Percentiles rank a stretch among this genome's conserved stretches.
Conservation (phyloP, 805 yeast genomes). For the Naumovozyma baii region DNA sequence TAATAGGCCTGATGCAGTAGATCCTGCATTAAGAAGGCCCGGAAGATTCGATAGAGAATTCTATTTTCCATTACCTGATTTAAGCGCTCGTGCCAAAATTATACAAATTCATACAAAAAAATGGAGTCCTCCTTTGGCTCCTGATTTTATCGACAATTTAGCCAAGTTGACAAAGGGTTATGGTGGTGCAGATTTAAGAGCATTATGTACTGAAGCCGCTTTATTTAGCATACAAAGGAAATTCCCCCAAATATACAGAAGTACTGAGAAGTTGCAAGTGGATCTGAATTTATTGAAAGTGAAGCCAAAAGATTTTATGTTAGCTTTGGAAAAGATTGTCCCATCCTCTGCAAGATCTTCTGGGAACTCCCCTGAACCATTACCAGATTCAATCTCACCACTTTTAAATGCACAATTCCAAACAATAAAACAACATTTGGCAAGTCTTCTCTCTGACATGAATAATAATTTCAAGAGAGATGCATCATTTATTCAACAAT, state of each 20-base stretch:
- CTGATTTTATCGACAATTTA: constrained; percentile 49
- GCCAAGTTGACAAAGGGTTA: constrained; percentile 86
- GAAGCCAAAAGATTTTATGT: constrained; percentile 72
- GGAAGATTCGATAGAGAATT: constrained; percentile 96
- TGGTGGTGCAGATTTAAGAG: constrained; percentile 95
- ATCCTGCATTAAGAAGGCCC: constrained; percentile 93
- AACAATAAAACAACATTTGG: constrained; percentile 39
- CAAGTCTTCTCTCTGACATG: constrained; percentile 50
- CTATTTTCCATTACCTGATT: constrained; percentile 87
- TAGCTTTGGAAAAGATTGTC: constrained; percentile 74
- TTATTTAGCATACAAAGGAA: constrained; percentile 81
- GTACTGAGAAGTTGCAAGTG: constrained; percentile 62
- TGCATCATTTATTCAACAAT: constrained; percentile 27
- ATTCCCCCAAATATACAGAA: constrained; percentile 83
- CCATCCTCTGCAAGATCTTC: constrained; percentile 90
- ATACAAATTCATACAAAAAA: constrained; percentile 76
- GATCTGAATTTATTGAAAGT: constrained; percentile 66
- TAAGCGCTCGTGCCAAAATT: constrained; percentile 68
- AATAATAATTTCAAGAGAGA: constrained; percentile 10
- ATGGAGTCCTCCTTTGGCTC: constrained; percentile 71
- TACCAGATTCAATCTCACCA: constrained; percentile 65
- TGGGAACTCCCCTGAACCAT: constrained; percentile 60
- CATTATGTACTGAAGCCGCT: constrained; percentile 93
- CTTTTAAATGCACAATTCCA: constrained; percentile 46
- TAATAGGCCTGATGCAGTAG: constrained; percentile 95